phyloP scores from a whole-genome alignment of 495 filamentous ascomycete genomes.

The Aspergillus heteromorphus region DNA sequence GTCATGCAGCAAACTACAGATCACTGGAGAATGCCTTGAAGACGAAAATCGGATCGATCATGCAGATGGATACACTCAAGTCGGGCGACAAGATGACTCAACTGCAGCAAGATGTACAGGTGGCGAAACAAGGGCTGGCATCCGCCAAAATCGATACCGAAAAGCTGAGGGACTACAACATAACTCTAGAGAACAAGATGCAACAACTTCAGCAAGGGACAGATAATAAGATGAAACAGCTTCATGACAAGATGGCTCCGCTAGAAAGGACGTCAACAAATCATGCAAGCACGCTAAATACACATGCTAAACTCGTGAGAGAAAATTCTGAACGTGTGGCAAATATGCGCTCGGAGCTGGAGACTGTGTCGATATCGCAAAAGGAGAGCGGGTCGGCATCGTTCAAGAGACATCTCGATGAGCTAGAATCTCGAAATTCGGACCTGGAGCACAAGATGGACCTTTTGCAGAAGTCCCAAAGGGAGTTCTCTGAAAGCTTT shows the following conservation, averaged over 20 bases:
- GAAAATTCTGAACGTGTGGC: not conserved
- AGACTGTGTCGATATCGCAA: not conserved
- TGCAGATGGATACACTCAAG: not conserved
- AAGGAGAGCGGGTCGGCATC: not conserved
- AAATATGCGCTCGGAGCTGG: not conserved
- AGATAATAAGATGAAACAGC: not conserved
- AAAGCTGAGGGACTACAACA: not conserved
- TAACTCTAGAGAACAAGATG: not conserved
- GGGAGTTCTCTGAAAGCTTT: not conserved
- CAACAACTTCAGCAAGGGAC: conserved; percentile 2
- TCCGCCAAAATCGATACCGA: not conserved
- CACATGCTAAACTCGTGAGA: not conserved
- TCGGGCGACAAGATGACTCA: not conserved
- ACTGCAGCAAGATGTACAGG: conserved; percentile 4
- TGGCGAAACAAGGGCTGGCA: not conserved
- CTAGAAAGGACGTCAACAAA: not conserved
- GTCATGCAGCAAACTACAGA: conserved; percentile 6
- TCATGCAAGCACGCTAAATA: not conserved
- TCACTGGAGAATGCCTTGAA: conserved; percentile 11
- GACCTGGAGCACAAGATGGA: not conserved
- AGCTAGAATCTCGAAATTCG: not conserved
- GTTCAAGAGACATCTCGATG: not conserved
- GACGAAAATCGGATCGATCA: not conserved
- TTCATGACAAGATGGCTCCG: not conserved
- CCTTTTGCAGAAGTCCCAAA: conserved; percentile 2